A percentile compares a stretch with the other conserved stretches of the same genome.
Conservation (phyloP, 1,284 basidiomycete species). For the Rhodofomes roseus region DNA sequence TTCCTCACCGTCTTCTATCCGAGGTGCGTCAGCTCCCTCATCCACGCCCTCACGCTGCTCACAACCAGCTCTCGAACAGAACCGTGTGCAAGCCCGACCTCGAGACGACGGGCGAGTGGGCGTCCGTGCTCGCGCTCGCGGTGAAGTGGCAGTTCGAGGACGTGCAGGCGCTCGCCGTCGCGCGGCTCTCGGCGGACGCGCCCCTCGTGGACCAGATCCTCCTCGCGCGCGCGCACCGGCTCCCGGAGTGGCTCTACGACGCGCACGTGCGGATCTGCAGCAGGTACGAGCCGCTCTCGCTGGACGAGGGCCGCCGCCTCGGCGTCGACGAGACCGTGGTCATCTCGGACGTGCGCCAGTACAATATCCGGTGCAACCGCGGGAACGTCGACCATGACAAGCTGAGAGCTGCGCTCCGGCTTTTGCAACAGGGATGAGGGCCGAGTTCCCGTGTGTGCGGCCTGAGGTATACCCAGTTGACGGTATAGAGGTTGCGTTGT, state of each 20-base stretch:
- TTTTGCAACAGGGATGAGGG: background rate
- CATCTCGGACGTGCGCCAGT: slow-evolving; percentile 3
- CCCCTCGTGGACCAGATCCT: slow-evolving; percentile 16
- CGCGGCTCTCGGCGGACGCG: slow-evolving; percentile 5
- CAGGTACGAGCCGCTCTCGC: slow-evolving; percentile 4
- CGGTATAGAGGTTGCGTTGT: background rate
- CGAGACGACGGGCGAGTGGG: slow-evolving; percentile 12
- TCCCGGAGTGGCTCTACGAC: slow-evolving; percentile 6
- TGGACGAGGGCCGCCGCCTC: slow-evolving; percentile 9
- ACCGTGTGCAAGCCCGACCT: slow-evolving; percentile 5
- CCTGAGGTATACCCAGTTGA: too few species aligned
- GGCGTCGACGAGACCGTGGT: slow-evolving; percentile 4
- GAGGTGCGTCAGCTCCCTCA: background rate
- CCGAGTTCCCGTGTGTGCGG: too few species aligned
- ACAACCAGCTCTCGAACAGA: background rate
- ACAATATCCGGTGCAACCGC: slow-evolving; percentile 1
- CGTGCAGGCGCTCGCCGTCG: slow-evolving; percentile 14
- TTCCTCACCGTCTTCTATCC: slow-evolving; percentile 8
- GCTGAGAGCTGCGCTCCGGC: background rate
- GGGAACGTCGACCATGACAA: slow-evolving; percentile 2
- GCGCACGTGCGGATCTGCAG: slow-evolving; percentile 10
- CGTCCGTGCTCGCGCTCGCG: slow-evolving; percentile 16
- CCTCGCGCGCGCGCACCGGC: slow-evolving; percentile 11
- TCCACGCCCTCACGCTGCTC: background rate
- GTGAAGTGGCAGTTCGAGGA: slow-evolving; percentile 13